phyloP scores from a whole-genome alignment of 2,329 filamentous ascomycete species.

The Saccharata proteae region DNA sequence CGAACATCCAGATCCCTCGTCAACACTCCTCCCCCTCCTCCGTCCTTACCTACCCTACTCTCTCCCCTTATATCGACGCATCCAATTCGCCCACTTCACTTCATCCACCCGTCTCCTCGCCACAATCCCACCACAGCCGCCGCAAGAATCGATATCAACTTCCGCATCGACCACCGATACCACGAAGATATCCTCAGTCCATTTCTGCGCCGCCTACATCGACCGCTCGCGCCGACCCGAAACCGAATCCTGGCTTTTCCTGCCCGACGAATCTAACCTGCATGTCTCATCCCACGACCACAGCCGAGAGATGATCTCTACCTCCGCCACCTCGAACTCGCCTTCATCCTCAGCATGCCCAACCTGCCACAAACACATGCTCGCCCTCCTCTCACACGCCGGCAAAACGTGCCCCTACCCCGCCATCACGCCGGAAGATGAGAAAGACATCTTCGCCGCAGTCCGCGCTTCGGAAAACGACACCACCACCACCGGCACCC shows the following conservation, averaged over 20 bases:
- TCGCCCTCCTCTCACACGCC: conserved; percentile 5
- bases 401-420: conserved; percentile 1
- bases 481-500: neutral
- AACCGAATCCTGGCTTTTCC: conserved; percentile 53
- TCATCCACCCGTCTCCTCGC: conserved; percentile 21
- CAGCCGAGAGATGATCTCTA: no score
- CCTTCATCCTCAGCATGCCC: neutral
- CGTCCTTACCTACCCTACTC: conserved; percentile 43
- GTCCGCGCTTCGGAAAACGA: neutral
- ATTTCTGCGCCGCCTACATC: conserved; percentile 48
- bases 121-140: conserved; percentile 23
- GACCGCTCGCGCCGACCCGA: conserved; percentile 50
- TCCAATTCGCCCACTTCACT: conserved; percentile 44
- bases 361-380: conserved; percentile 12
- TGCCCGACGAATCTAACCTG: neutral
- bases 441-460: conserved; percentile 1
- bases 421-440: neutral
- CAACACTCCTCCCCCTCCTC: conserved; percentile 39
- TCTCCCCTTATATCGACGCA: conserved; percentile 48
- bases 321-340: neutral
- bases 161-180: no score
- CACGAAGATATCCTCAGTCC: no score
- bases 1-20: conserved; percentile 28
- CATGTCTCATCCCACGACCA: conserved; percentile 8
- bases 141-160: conserved; percentile 1